These are phyloP conservation scores for Nitzschia putrida DNA, from an alignment of 108 stramenopile genomes.

Conservation along the genomic window DNA sequence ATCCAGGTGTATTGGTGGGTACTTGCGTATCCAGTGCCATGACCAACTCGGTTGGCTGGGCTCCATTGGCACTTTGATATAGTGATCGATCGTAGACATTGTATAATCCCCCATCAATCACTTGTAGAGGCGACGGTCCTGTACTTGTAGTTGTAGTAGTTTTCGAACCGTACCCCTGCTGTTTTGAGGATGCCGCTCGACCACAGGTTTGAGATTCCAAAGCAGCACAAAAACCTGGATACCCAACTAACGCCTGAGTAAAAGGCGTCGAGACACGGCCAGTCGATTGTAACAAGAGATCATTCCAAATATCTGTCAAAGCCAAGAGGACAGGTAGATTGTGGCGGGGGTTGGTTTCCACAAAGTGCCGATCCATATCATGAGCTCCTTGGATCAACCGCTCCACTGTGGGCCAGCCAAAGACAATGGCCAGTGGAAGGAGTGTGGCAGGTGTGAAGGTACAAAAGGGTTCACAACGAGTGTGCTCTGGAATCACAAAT, in stretches of 20 bases:
- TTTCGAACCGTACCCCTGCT: slow-evolving; percentile 40
- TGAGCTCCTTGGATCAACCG: slow-evolving; percentile 72
- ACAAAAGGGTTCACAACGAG: slow-evolving; percentile 69
- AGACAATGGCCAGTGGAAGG: slow-evolving; percentile 70
- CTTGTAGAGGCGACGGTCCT: slow-evolving; percentile 48
- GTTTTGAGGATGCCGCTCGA: slow-evolving; percentile 1
- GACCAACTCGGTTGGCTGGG: slow-evolving; percentile 49
- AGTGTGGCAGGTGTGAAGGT: slow-evolving; percentile 72
- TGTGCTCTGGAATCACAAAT: slow-evolving; percentile 69
- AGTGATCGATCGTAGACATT: slow-evolving; percentile 52
- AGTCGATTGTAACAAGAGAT: slow-evolving; percentile 41
- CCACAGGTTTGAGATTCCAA: slow-evolving; percentile 64
- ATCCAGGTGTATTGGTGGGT: slow-evolving; percentile 26
- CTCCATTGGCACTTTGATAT: slow-evolving; percentile 35
- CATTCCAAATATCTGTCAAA: slow-evolving; percentile 83
- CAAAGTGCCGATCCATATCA: slow-evolving; percentile 79
- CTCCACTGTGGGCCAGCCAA: slow-evolving; percentile 72
- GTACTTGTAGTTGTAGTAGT: slow-evolving; percentile 43
- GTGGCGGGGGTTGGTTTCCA: slow-evolving; percentile 83
- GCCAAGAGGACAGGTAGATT: slow-evolving; percentile 77
- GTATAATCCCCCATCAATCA: slow-evolving; percentile 74
- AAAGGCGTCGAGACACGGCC: slow-evolving; percentile 67
- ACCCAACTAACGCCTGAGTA: slow-evolving; percentile 55
- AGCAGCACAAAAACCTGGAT: slow-evolving; percentile 63
- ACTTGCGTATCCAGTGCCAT: slow-evolving; percentile 55